Conservation (phyloP, 2,329 filamentous ascomycete species). For the Hirsutella rhossiliensis region DNA sequence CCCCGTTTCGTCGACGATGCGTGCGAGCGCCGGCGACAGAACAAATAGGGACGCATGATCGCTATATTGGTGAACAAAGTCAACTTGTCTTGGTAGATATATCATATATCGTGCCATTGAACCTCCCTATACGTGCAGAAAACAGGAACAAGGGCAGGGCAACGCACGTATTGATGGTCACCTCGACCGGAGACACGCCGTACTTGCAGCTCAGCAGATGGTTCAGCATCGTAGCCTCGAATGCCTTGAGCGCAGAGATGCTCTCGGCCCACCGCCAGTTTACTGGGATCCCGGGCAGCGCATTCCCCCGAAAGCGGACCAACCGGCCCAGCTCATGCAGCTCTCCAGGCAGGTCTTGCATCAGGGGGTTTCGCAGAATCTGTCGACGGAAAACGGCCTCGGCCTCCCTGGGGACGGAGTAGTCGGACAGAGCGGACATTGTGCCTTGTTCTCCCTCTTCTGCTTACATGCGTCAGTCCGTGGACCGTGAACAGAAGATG, state of each 20-base stretch:
- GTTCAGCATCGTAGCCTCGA: conserved; percentile 33
- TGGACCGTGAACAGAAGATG: too few relatives aligned
- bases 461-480: too few relatives aligned
- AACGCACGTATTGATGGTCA: conserved; percentile 33
- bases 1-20: neutral
- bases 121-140: too few relatives aligned
- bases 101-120: too few relatives aligned
- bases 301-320: conserved; percentile 28
- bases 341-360: neutral
- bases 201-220: conserved; percentile 34
- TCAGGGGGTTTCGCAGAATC: neutral
- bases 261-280: conserved; percentile 46
- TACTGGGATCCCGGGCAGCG: conserved; percentile 34
- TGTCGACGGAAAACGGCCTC: neutral
- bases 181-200: conserved; percentile 20
- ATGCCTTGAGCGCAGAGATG: conserved; percentile 33
- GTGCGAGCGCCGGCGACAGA: neutral
- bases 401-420: neutral
- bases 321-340: neutral
- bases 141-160: neutral
- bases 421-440: too few relatives aligned
- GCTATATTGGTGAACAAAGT: neutral
- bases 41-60: neutral
- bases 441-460: too few relatives aligned
- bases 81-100: too few relatives aligned